Base-by-base conservation (phyloP, 352 stramenopile species). In the Phytopythium ostracodes region DNA sequence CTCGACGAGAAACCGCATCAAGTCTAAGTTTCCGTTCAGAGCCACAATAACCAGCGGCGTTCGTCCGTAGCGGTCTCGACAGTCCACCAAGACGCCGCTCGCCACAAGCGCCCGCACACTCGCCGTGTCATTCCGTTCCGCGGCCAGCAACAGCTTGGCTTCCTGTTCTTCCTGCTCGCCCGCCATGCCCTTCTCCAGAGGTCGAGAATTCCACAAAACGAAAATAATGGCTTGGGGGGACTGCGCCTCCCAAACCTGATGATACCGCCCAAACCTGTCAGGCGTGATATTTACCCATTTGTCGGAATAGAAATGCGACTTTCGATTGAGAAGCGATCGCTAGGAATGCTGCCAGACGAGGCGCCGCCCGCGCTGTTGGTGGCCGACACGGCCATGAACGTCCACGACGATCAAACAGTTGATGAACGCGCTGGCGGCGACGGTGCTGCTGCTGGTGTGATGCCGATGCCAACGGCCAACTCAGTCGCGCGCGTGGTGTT, bases 401-500 rank as follows among this genome's bases (percentile, higher is more conserved):
- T 38, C 33, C 33, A 15, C 33, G 33, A 14, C 33, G 33, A 15
- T 11, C 33, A n/a, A n/a, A 43, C 7, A 18, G 38, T 1, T 5
- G 38, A 15, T 3, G 14, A n/a, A n/a, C 12, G 38, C 14, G 38
- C 38, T 43, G 12, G 14, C 38, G 14, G n/a, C 14, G 33, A 38
- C 33, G 31, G 4, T 36, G 33, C 33, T 38, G 33, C 33, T 38
- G 38, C 38, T n/a, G 38, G 11, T 18, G 22, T 2, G 4, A 20
- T 27, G 31, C 33, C 27, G 18, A 10, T 7, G 31, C 33, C 2
- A n/a, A 10, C 47, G 18, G 31, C 27, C 53, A 55, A 17, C 24
- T n/a, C 7, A 18, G 24, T 12, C 53, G 53, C 53, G 53, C 53
- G 72, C 47, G 65, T 91, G 22, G 70, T 87, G 40, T 79, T 89